Percentiles rank a stretch among this genome's conserved stretches.
Conservation (phyloP, 345 rosid genomes). For the Aquilaria sinensis region DNA sequence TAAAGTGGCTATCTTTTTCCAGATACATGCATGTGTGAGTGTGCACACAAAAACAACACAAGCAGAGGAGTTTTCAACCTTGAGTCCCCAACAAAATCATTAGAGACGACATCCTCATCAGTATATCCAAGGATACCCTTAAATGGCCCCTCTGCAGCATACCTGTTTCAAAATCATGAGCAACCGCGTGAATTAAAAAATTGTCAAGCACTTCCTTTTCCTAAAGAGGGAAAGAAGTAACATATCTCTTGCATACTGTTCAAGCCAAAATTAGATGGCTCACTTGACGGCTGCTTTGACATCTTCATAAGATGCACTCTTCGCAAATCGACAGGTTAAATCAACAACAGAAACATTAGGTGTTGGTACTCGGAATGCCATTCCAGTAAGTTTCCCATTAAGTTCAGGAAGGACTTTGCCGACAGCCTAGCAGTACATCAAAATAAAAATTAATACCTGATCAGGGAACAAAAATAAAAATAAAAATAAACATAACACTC, state of each 20-base stretch:
- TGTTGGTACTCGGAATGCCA: slow-evolving; percentile 99
- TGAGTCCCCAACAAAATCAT: slow-evolving; percentile 87
- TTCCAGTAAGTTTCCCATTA: slow-evolving; percentile 98
- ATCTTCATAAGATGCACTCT: slow-evolving; percentile 88
- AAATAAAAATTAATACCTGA: not conserved
- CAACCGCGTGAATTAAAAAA: not conserved
- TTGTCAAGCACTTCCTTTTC: slow-evolving; percentile 1
- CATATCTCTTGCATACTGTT: not conserved
- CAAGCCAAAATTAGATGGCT: slow-evolving; percentile 8
- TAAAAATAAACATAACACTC: not conserved
- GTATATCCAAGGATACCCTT: slow-evolving; percentile 95
- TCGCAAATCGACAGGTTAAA: slow-evolving; percentile 92
- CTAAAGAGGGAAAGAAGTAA: not conserved
- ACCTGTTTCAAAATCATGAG: slow-evolving; percentile 28
- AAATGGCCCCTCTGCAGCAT: slow-evolving; percentile 87
- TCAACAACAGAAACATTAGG: slow-evolving; percentile 97
- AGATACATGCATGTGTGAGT: not conserved
- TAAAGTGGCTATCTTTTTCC: not conserved
- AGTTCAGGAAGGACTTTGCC: slow-evolving; percentile 99
- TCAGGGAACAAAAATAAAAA: no score
- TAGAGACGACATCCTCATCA: slow-evolving; percentile 96
- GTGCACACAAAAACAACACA: not conserved
- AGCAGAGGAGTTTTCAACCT: slow-evolving; percentile 36
- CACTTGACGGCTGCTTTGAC: slow-evolving; percentile 95
- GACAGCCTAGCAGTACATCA: slow-evolving; percentile 53